Conservation (phyloP, 495 filamentous ascomycete genomes). For the Venustampulla echinocandica region DNA sequence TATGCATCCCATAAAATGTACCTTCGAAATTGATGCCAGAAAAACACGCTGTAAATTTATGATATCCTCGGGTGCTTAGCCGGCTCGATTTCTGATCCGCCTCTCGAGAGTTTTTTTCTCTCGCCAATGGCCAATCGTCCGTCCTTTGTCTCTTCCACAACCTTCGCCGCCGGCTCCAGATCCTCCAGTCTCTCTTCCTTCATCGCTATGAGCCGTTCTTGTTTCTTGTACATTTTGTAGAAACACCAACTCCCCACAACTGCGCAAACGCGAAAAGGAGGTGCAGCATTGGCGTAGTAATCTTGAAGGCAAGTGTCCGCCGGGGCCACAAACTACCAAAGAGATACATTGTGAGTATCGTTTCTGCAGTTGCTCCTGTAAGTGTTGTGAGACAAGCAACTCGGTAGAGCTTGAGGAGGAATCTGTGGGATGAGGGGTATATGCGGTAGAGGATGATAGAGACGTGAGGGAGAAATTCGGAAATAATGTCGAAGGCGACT, state of each 20-base stretch:
- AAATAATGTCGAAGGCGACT: constrained; percentile 44
- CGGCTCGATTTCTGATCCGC: no score
- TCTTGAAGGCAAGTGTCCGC: constrained; percentile 40
- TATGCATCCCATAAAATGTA: no score
- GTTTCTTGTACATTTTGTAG: constrained; percentile 33
- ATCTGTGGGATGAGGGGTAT: constrained; percentile 30
- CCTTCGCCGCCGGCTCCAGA: not conserved
- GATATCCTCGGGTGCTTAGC: no score
- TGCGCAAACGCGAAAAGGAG: constrained; percentile 35
- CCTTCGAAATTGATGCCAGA: no score
- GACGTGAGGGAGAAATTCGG: constrained; percentile 41
- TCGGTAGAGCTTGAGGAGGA: constrained; percentile 35
- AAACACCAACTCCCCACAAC: constrained; percentile 36
- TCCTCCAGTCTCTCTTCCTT: constrained; percentile 4
- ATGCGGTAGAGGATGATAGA: constrained; percentile 42
- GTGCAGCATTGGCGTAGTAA: constrained; percentile 40
- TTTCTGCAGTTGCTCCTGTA: constrained; percentile 34
- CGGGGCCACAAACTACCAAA: constrained; percentile 38
- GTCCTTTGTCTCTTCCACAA: no score
- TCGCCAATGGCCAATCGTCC: no score
- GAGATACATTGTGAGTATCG: constrained; percentile 39
- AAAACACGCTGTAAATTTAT: no score
- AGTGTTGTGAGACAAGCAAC: constrained; percentile 33
- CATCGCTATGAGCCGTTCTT: constrained; percentile 23
- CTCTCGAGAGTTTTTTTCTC: no score